Conservation (phyloP, 495 filamentous ascomycete species). For the Rhypophila decipiens region DNA sequence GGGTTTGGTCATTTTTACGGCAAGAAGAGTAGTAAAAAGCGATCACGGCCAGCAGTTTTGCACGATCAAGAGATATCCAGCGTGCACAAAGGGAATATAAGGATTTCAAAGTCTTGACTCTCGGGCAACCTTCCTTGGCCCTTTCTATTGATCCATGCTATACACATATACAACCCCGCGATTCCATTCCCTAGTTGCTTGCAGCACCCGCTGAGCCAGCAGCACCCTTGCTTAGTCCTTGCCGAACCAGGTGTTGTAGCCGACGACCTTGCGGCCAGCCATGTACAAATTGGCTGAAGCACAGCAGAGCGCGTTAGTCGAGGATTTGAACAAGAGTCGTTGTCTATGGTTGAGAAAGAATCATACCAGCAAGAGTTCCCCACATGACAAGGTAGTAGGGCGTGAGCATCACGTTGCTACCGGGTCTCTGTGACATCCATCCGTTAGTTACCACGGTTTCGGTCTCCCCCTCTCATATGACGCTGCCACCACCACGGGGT, state of each 20-base stretch:
- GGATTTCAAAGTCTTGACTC: neutral
- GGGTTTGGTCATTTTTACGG: constrained; percentile 1
- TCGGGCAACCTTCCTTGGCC: neutral
- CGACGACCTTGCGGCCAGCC: constrained; percentile 51
- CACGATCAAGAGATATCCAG: neutral
- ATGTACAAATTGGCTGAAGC: constrained; percentile 52
- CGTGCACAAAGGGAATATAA: neutral
- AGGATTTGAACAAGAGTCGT: constrained; percentile 14
- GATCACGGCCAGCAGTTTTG: constrained; percentile 3
- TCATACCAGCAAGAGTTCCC: constrained; percentile 45
- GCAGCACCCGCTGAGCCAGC: neutral
- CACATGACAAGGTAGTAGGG: constrained; percentile 71
- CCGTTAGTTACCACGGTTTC: constrained; percentile 12
- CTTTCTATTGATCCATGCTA: constrained; percentile 4
- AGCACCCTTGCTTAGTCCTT: constrained; percentile 45
- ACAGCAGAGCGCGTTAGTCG: constrained; percentile 30
- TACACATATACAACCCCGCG: constrained; percentile 21
- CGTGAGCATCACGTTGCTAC: constrained; percentile 59
- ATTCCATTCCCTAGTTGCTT: neutral
- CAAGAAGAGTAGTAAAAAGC: constrained; percentile 2
- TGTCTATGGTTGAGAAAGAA: no score
- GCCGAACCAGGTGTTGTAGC: constrained; percentile 85
- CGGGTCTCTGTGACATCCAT: constrained; percentile 46
- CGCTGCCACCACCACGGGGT: neutral
- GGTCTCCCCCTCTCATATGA: neutral